Conservation (phyloP, 306 rosid genomes). For the Lathyrus sativus region DNA sequence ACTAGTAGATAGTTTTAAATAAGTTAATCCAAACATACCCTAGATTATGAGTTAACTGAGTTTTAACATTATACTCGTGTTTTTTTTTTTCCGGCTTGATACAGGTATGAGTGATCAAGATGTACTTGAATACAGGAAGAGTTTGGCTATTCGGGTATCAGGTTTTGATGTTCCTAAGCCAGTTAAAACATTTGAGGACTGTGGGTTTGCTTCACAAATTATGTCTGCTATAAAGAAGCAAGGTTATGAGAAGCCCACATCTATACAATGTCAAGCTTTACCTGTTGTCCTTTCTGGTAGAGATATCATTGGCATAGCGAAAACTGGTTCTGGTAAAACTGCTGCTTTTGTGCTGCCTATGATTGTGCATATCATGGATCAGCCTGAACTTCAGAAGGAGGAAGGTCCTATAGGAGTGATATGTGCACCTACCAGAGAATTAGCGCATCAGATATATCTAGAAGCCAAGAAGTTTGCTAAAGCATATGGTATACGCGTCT, state of each 20-base stretch:
- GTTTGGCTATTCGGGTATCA: constrained; percentile 85
- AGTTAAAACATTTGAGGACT: constrained; percentile 79
- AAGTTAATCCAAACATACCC: neutral
- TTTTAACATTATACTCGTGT: neutral
- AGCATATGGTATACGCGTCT: constrained; percentile 71
- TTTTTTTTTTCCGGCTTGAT: constrained; percentile 18
- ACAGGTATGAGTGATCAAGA: constrained; percentile 91
- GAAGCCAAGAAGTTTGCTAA: constrained; percentile 91
- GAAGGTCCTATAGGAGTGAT: constrained; percentile 99
- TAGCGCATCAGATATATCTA: constrained; percentile 89
- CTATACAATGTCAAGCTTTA: constrained; percentile 91
- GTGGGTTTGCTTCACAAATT: constrained; percentile 73
- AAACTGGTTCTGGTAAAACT: constrained; percentile 98
- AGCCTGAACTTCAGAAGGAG: constrained; percentile 94
- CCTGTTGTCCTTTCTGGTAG: constrained; percentile 88
- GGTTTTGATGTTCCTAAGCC: constrained; percentile 96
- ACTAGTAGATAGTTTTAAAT: neutral
- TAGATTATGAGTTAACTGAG: constrained; percentile 3
- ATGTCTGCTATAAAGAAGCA: constrained; percentile 89
- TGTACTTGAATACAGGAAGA: constrained; percentile 69
- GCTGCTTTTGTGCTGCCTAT: constrained; percentile 99
- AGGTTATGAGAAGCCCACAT: constrained; percentile 88
- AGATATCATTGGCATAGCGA: constrained; percentile 93
- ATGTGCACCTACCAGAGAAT: constrained; percentile 96
- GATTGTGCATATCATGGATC: constrained; percentile 97